These are phyloP conservation scores for Paralagenidium karlingii DNA, from an alignment of 352 stramenopile genomes.

Conservation along the genomic window DNA sequence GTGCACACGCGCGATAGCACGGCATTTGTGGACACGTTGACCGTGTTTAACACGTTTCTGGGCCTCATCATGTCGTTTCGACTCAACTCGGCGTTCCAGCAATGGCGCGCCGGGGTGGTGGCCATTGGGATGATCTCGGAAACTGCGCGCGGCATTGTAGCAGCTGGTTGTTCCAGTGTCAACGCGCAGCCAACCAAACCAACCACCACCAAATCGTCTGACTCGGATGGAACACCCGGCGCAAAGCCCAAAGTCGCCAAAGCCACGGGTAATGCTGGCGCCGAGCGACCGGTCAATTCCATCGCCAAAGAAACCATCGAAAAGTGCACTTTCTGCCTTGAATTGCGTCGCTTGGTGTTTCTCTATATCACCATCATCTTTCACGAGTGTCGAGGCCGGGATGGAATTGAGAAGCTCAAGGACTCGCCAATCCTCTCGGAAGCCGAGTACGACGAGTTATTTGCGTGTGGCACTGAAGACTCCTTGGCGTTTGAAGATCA, in stretches of 20 bases:
- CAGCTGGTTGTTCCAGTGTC: constrained; percentile 49
- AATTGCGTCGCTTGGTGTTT: constrained; percentile 64
- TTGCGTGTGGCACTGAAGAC: constrained; percentile 48
- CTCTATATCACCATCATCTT: constrained; percentile 78
- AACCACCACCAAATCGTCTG: background rate
- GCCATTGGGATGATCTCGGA: constrained; percentile 48
- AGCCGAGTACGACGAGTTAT: constrained; percentile 59
- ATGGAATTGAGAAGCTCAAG: constrained; percentile 56
- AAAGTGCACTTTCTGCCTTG: constrained; percentile 68
- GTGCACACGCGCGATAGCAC: constrained; percentile 47
- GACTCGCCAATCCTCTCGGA: constrained; percentile 35
- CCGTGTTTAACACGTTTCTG: constrained; percentile 80
- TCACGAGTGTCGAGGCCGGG: constrained; percentile 52
- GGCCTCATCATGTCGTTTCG: constrained; percentile 69
- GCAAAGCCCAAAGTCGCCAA: constrained; percentile 6
- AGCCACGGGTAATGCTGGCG: constrained; percentile 1
- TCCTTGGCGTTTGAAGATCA: constrained; percentile 20
- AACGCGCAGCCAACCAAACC: constrained; percentile 14
- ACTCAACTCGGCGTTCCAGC: constrained; percentile 68
- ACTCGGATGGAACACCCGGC: too few species aligned
- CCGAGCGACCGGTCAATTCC: constrained; percentile 3
- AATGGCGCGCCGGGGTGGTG: constrained; percentile 61
- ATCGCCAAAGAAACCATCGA: constrained; percentile 46
- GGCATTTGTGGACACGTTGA: constrained; percentile 65
- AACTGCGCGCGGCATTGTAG: constrained; percentile 50